Evolutionary conservation across 257 asterid genomes (phyloP), one percentile per base, ranked within the genome.

Genomic region (Capsicum baccatum): DNA sequence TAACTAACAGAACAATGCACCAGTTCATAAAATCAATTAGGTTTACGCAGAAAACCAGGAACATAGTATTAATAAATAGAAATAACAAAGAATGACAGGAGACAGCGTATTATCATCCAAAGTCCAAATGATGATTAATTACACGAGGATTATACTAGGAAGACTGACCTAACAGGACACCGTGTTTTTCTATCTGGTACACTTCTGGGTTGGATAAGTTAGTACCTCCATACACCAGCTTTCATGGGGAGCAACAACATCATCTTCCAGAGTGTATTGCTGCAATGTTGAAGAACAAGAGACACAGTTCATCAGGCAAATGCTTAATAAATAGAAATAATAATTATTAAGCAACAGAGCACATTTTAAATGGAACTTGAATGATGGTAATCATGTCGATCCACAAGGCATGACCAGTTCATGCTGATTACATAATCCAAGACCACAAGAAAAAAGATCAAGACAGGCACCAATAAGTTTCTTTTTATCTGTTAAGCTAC

Each of bases 211-310:
- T 47, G 94, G 92, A 86, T 90, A 92, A 54, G 90, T 92, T 78
- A 94, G 91, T 83, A 91, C 84, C 90, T 89, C 93, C 93, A 90
- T 91, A 86, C 92, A 87, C 95, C 98, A 95, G 95, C 92, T 91
- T 85, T 95, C 96, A 37, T 91, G 97, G 81, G 99, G 93, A 83
- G 98, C 91, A 21, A 92, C 94, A 52, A 91, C 91, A 54, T 89
- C 98, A 58, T 88, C 82, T 47, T 76, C 63, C 86, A 96, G 92
- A 71, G 82, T 81, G 81, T 86, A 86, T 90, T 92, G 90, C 99
- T 96, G 94, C 89, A 71, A 88, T 48, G n/a, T 84, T 71, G 13
- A 82, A 86, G 44, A 83, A 17, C 69, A 59, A 11, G 52, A 66
- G 71, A 70, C 37, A 15, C 79, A 79, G 17, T 44, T 2, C 35